These are phyloP conservation scores for Gracilaria domingensis DNA, from an alignment of 23 red algal genomes.

Conservation along the genomic window DNA sequence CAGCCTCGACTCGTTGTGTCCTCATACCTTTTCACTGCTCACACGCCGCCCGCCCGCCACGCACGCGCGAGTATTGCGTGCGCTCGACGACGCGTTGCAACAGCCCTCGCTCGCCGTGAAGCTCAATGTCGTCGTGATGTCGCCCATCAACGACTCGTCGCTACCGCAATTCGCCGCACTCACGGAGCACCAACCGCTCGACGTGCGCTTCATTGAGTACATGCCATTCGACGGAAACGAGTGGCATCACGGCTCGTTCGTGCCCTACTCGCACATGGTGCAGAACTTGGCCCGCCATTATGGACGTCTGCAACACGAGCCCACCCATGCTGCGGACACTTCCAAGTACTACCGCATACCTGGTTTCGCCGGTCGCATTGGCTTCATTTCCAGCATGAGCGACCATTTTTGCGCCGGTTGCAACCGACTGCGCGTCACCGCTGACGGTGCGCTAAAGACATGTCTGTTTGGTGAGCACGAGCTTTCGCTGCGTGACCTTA, in stretches of 20 bases:
- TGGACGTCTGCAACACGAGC: constrained; percentile 28
- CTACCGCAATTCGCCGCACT: constrained; percentile 70
- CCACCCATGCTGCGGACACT: constrained; percentile 64
- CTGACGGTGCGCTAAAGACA: constrained; percentile 85
- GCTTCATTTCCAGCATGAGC: constrained; percentile 96
- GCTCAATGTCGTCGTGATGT: constrained; percentile 96
- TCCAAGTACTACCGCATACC: constrained; percentile 85
- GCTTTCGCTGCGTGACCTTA: constrained; percentile 75
- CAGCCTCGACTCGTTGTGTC: constrained; percentile 79
- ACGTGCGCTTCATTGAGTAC: constrained; percentile 97
- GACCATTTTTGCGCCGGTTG: constrained; percentile 95
- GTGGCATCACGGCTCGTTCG: constrained; percentile 67
- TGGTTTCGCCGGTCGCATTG: constrained; percentile 72
- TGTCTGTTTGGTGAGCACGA: constrained; percentile 91
- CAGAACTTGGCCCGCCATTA: constrained; percentile 16
- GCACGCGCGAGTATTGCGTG: constrained; percentile 62
- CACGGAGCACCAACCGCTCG: constrained; percentile 47
- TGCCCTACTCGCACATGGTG: constrained; percentile 88
- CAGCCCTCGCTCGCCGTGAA: constrained; percentile 60
- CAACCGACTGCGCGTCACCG: constrained; percentile 93
- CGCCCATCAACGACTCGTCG: constrained; percentile 77
- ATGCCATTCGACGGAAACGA: constrained; percentile 97
- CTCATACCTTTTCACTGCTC: constrained; percentile 73
- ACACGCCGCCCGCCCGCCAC: constrained; percentile 58
- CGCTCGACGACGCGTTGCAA: constrained; percentile 62